Conservation (phyloP, 1,284 basidiomycete species). For the Psilocybe mexicana region DNA sequence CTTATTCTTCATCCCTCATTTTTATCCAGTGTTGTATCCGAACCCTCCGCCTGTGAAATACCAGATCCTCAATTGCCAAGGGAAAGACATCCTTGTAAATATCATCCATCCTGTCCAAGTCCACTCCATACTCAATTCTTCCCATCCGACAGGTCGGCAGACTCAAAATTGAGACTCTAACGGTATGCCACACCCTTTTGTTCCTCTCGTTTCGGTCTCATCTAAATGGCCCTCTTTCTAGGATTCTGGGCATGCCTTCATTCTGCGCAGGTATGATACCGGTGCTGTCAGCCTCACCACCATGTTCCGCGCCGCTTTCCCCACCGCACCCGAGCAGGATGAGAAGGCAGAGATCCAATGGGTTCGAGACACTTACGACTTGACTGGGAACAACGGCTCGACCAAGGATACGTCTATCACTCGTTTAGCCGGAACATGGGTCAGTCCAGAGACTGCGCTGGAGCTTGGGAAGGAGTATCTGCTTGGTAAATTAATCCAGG, state of each 20-base stretch:
- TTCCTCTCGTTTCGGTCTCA: constrained; percentile 14
- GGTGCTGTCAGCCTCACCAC: constrained; percentile 94
- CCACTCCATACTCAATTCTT: constrained; percentile 9
- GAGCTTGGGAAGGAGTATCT: constrained; percentile 66
- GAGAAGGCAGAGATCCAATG: constrained; percentile 86
- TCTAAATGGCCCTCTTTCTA: constrained; percentile 31
- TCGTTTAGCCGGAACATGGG: constrained; percentile 92
- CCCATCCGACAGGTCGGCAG: constrained; percentile 67
- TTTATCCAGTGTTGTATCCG: constrained; percentile 33
- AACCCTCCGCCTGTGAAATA: constrained; percentile 71
- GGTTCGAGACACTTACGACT: constrained; percentile 82
- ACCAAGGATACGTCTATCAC: constrained; percentile 57
- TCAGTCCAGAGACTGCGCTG: constrained; percentile 71
- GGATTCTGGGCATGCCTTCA: constrained; percentile 85
- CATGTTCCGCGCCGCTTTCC: constrained; percentile 98
- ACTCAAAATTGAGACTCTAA: constrained; percentile 85
- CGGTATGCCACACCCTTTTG: constrained; percentile 31
- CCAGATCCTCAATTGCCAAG: constrained; percentile 81
- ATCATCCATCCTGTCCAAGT: neutral
- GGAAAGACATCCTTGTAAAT: constrained; percentile 79
- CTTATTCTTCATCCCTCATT: constrained; percentile 7
- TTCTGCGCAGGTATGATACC: constrained; percentile 94
- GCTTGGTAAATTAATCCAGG: constrained; percentile 60
- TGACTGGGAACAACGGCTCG: constrained; percentile 80
- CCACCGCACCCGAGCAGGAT: constrained; percentile 75